Base-by-base conservation (phyloP, 2,329 filamentous ascomycete species). In the Paradendryphiella salina region DNA sequence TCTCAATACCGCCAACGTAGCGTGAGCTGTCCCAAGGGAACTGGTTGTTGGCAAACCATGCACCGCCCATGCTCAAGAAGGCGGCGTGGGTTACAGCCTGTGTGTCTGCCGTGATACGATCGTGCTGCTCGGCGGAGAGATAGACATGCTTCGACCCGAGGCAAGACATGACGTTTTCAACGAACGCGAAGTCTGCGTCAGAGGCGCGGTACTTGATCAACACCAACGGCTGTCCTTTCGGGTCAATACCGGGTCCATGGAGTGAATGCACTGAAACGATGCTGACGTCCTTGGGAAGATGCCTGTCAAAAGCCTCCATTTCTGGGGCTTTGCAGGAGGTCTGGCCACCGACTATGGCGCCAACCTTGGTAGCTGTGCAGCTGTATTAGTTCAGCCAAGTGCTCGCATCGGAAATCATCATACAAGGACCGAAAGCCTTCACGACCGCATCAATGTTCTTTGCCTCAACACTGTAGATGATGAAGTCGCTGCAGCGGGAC, bases 321-420 rank as follows among this genome's bases (percentile, higher is more conserved):
- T 99, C 94, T 15, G 94, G 94, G 40, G 90, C 91, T 76, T 99
- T 99, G 81, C 94, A 99, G 0, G 94, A 97, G 0, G 94, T 99
- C 74, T 99, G 94, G 7, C 94, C 94, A 52, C 94, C 95, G 17
- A 99, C 94, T 56, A 99, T 95, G 59, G 94, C 94, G 58, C 89
- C 88, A 68, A 94, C 82, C 73, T 96, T 97, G 50, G 94, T 99
- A 60, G 94, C 92, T 96, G 69, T 54, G 57, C 44, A 39, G 14
- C 14, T 46, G 33, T 38, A 46, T 56, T 49, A 48, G 52, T 51
- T 35, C 38, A 15, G 37, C 38, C 39, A 37, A 47, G 55, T 36
- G 15, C 20, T 37, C 38, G 42, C 31, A 35, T 17, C 35, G 36
- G 33, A 51, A 46, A 50, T 45, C 75, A 23, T 46, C 87, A 79